A percentile compares a stretch with the other conserved stretches of the same genome.
Evolutionary conservation across 148 eudicot species (phyloP).

Genomic region (Chenopodium album): DNA sequence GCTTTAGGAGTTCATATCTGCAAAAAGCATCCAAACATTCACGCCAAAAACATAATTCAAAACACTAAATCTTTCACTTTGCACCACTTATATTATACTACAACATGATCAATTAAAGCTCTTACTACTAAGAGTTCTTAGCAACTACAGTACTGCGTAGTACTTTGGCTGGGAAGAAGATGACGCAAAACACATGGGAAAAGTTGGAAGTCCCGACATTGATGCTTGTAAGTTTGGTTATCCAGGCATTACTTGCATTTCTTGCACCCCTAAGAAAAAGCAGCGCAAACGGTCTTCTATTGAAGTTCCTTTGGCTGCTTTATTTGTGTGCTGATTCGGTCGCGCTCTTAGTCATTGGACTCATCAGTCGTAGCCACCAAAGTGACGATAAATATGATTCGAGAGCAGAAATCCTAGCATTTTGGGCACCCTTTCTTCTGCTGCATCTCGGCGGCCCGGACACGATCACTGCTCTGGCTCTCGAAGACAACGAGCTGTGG

Average conservation of each 20-base stretch:
- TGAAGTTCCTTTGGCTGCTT: slow-evolving; percentile 8
- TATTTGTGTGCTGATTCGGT: slow-evolving; percentile 4
- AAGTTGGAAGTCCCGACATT: neutral
- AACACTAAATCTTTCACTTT: too few relatives aligned
- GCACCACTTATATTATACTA: too few relatives aligned
- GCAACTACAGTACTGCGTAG: too few relatives aligned
- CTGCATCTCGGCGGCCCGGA: slow-evolving; percentile 13
- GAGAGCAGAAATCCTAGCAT: neutral
- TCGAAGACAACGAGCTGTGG: neutral
- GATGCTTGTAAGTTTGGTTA: neutral
- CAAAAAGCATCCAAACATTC: too few relatives aligned
- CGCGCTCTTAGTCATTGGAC: slow-evolving; percentile 3
- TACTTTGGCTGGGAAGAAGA: too few relatives aligned
- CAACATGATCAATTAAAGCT: too few relatives aligned
- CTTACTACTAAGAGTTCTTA: too few relatives aligned
- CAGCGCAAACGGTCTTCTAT: too few relatives aligned
- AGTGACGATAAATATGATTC: too few relatives aligned
- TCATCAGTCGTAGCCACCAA: too few relatives aligned
- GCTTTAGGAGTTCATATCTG: too few relatives aligned
- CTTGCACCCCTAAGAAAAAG: neutral
- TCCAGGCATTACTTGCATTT: neutral
- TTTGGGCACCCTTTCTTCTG: slow-evolving; percentile 18
- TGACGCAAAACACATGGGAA: neutral
- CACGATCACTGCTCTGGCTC: slow-evolving; percentile 16
- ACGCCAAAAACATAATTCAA: too few relatives aligned